Conservation (phyloP, 371 early-diverging fungal genomes). For the Encephalitozoon romaleae region DNA sequence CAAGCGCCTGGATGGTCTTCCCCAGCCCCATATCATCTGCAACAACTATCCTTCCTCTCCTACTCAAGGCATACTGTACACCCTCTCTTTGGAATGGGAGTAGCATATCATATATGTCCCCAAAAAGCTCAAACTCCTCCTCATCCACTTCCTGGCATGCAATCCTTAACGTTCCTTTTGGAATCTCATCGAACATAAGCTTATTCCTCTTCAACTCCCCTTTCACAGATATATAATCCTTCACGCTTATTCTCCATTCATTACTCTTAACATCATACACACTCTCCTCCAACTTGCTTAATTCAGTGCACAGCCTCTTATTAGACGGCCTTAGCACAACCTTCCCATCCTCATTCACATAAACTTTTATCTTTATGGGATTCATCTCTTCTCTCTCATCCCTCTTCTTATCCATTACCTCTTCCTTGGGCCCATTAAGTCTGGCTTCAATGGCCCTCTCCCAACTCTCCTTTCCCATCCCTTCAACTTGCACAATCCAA, state of each 20-base stretch:
- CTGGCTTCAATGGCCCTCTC: neutral
- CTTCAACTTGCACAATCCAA: neutral
- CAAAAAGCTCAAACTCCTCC: constrained; percentile 15
- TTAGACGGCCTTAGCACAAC: constrained; percentile 37
- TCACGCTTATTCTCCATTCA: constrained; percentile 32
- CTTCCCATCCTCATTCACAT: constrained; percentile 12
- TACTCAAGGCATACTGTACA: constrained; percentile 60
- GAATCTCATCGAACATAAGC: constrained; percentile 39
- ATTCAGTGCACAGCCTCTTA: constrained; percentile 20
- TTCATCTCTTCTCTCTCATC: neutral
- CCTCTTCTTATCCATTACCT: neutral
- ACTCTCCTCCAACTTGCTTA: constrained; percentile 17
- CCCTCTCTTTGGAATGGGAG: constrained; percentile 63
- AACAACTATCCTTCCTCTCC: constrained; percentile 62
- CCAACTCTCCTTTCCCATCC: neutral
- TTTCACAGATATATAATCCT: constrained; percentile 21
- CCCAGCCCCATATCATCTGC: constrained; percentile 65
- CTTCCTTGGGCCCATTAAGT: neutral
- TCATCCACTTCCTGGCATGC: neutral
- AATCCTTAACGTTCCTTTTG: constrained; percentile 28
- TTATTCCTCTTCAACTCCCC: constrained; percentile 14
- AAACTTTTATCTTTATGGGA: constrained; percentile 20
- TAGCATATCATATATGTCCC: constrained; percentile 48
- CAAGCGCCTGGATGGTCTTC: constrained; percentile 64
- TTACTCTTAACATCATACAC: constrained; percentile 37